phyloP scores from a whole-genome alignment of 1,284 basidiomycete species.

The Cutaneotrichosporon mucoides region DNA sequence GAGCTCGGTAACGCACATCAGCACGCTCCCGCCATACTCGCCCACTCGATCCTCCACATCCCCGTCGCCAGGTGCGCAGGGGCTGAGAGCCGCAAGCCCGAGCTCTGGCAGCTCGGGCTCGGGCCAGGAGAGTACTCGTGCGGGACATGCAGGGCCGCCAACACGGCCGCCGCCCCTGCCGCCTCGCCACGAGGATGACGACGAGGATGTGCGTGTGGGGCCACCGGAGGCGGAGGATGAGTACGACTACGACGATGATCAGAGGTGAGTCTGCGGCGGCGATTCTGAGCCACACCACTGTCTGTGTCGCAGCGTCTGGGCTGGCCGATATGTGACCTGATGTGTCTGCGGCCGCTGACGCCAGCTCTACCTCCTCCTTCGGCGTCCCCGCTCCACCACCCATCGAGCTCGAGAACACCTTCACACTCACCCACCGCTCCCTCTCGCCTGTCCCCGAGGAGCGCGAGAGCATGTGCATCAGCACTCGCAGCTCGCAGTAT shows the following conservation, averaged over 20 bases:
- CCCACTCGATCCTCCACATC: not conserved
- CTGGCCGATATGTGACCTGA: no score
- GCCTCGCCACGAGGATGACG: not conserved
- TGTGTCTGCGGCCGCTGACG: no score
- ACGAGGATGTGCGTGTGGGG: not conserved
- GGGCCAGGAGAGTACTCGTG: no score
- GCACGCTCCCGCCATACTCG: not conserved
- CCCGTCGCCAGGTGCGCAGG: no score
- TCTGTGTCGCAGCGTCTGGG: not conserved
- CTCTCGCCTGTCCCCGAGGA: conserved; percentile 1
- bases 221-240: not conserved
- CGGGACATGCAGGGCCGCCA: not conserved
- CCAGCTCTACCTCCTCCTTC: conserved; percentile 1
- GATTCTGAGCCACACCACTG: not conserved
- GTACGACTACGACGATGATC: not conserved
- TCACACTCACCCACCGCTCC: not conserved
- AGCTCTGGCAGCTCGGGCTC: no score
- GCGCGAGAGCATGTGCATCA: not conserved
- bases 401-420: not conserved
- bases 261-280: not conserved
- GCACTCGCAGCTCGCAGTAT: not conserved
- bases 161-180: not conserved
- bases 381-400: not conserved
- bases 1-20: not conserved
- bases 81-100: no score